Percentiles rank a stretch among this genome's conserved stretches.
These are phyloP conservation scores for Adansonia grandidieri DNA, from an alignment of 441 rosid genomes.

Conservation along the genomic window DNA sequence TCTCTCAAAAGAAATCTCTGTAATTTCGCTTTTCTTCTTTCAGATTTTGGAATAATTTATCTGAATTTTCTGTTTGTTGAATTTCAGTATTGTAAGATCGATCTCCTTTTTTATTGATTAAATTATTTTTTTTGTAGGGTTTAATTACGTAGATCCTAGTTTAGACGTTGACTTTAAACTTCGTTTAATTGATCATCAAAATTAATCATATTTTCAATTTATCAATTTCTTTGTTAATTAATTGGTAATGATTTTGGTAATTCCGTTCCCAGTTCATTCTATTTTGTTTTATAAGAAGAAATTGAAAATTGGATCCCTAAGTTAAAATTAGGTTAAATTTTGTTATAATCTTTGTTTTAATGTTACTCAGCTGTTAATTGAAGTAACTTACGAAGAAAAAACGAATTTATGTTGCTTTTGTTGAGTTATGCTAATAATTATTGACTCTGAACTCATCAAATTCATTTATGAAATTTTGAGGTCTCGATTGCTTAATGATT, in stretches of 20 bases:
- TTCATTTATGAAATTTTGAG: neutral
- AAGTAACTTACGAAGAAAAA: neutral
- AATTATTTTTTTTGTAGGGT: neutral
- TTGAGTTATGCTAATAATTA: neutral
- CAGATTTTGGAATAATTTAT: neutral
- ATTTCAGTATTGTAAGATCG: conserved; percentile 1
- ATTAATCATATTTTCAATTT: neutral
- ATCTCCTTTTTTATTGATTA: neutral
- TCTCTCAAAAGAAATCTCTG: neutral
- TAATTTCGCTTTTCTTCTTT: neutral
- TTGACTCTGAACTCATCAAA: neutral
- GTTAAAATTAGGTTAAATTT: neutral
- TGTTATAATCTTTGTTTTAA: neutral
- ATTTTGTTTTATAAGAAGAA: neutral
- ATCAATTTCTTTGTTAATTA: neutral
- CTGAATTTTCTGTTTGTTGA: neutral
- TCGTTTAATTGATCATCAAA: neutral
- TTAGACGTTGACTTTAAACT: neutral
- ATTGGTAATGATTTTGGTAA: neutral
- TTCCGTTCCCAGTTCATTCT: neutral
- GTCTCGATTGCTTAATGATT: neutral
- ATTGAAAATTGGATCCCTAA: neutral
- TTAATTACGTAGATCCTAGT: neutral
- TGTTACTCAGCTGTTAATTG: neutral
- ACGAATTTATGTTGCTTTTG: neutral